A percentile compares a stretch with the other conserved stretches of the same genome.
These are phyloP conservation scores for Hyaloperonospora brassicae DNA, from an alignment of 352 stramenopile species.

Conservation along the genomic window DNA sequence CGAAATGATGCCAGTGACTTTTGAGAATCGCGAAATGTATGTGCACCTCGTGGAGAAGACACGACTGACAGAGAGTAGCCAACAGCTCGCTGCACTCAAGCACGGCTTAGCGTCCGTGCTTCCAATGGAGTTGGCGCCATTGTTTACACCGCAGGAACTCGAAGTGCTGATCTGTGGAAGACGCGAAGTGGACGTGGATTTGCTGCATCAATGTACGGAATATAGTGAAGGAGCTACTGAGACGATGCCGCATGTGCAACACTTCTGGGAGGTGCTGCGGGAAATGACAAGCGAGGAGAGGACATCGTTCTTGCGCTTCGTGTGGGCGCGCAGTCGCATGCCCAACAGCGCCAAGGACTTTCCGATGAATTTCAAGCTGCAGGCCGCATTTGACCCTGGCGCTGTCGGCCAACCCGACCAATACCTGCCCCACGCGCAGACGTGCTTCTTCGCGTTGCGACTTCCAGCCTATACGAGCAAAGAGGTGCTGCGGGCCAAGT, in stretches of 20 bases:
- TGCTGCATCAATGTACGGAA: slow-evolving; percentile 93
- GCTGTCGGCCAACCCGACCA: slow-evolving; percentile 67
- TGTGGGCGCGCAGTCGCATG: slow-evolving; percentile 95
- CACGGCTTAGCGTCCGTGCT: slow-evolving; percentile 91
- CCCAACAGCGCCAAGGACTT: slow-evolving; percentile 96
- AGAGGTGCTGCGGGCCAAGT: slow-evolving; percentile 73
- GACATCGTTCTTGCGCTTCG: slow-evolving; percentile 96
- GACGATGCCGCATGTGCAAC: slow-evolving; percentile 83
- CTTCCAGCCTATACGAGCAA: slow-evolving; percentile 93
- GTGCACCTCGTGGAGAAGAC: slow-evolving; percentile 61
- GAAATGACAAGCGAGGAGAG: slow-evolving; percentile 94
- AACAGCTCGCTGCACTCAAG: slow-evolving; percentile 68
- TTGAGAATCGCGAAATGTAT: slow-evolving; percentile 52
- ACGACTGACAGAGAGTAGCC: slow-evolving; percentile 68
- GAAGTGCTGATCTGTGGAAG: slow-evolving; percentile 95
- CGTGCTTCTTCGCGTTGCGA: slow-evolving; percentile 97
- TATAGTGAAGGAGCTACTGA: slow-evolving; percentile 94
- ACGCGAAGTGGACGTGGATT: slow-evolving; percentile 93
- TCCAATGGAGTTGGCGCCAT: slow-evolving; percentile 91
- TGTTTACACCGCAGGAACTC: slow-evolving; percentile 95
- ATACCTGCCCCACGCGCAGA: slow-evolving; percentile 97
- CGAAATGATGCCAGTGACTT: slow-evolving; percentile 59
- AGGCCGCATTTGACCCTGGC: slow-evolving; percentile 77
- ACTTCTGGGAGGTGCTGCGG: slow-evolving; percentile 95
- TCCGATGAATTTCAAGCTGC: slow-evolving; percentile 91